A percentile compares a stretch with the other conserved stretches of the same genome.
Evolutionary conservation across 768 basidiomycete species (phyloP).

Genomic region (Lentinula lateritia): DNA sequence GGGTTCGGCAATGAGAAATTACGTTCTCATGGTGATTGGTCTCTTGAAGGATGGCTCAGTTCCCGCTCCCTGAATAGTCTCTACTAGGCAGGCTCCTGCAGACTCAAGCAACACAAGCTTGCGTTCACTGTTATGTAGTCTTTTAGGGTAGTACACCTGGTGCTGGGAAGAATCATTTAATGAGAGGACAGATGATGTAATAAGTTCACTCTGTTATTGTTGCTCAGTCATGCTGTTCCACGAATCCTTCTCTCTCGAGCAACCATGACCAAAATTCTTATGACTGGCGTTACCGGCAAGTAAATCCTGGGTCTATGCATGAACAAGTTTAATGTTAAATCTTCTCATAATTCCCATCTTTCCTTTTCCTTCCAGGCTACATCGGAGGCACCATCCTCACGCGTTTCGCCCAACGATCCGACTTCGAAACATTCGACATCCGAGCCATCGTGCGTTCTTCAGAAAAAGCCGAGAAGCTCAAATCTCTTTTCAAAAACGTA

Average conservation of each 20-base stretch:
- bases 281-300: slow-evolving; percentile 7
- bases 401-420: slow-evolving; percentile 4
- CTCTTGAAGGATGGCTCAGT: background rate
- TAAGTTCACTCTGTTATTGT: background rate
- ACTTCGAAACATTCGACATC: slow-evolving; percentile 1
- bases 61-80: too few species aligned
- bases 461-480: slow-evolving; percentile 7
- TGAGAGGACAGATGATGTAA: background rate
- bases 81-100: too few species aligned
- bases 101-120: too few species aligned
- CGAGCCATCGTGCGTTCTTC: slow-evolving; percentile 4
- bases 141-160: too few species aligned
- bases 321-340: too few species aligned
- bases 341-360: too few species aligned
- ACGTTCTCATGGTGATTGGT: background rate
- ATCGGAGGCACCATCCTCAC: slow-evolving; percentile 2
- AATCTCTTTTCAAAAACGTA: background rate
- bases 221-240: background rate
- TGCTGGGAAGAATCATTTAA: too few species aligned
- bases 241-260: too few species aligned
- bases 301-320: background rate
- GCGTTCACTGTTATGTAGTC: too few species aligned
- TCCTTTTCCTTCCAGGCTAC: background rate
- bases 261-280: slow-evolving; percentile 6
- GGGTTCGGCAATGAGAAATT: background rate